A percentile compares a stretch with the other conserved stretches of the same genome.
Evolutionary conservation across 2,329 filamentous ascomycete species (phyloP).

Genomic region (Cladosporium colombiae): DNA sequence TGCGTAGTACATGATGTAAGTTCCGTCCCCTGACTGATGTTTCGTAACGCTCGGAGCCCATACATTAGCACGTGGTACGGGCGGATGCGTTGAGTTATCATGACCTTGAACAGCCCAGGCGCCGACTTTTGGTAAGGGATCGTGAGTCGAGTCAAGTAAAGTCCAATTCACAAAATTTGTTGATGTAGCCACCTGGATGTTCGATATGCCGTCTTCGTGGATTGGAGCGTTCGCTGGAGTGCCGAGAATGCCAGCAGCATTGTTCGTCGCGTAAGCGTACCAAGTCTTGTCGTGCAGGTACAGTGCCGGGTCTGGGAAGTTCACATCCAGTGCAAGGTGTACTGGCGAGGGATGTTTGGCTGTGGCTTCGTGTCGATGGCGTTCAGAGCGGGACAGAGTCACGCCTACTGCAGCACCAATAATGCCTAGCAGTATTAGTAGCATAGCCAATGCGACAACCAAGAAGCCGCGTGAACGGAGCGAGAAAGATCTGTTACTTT

Average conservation of each 20-base stretch:
- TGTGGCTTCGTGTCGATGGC: constrained; percentile 1
- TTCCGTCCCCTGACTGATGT: constrained; percentile 29
- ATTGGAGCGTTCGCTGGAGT: constrained; percentile 21
- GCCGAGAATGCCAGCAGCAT: constrained; percentile 35
- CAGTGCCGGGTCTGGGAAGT: constrained; percentile 44
- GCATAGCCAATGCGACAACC: constrained; percentile 19
- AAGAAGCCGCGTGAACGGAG: constrained; percentile 32
- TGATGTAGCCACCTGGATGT: constrained; percentile 43
- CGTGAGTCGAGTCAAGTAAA: constrained; percentile 28
- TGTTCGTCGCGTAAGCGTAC: constrained; percentile 44
- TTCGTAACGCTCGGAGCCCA: constrained; percentile 38
- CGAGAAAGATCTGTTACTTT: constrained; percentile 27
- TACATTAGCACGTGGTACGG: constrained; percentile 26
- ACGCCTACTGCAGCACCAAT: constrained; percentile 30
- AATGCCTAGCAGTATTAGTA: constrained; percentile 28
- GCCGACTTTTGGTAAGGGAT: constrained; percentile 36
- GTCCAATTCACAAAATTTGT: constrained; percentile 39
- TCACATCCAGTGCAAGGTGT: constrained; percentile 31
- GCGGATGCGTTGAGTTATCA: constrained; percentile 1
- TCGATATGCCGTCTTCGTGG: constrained; percentile 30
- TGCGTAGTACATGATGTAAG: constrained; percentile 39
- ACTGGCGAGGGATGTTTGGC: constrained; percentile 22
- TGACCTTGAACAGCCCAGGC: constrained; percentile 29
- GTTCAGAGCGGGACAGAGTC: constrained; percentile 19
- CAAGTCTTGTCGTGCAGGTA: constrained; percentile 36